Evolutionary conservation across 495 filamentous ascomycete species (phyloP), one percentile per base, ranked within the genome.

Genomic region (Lasiosphaeria miniovina): DNA sequence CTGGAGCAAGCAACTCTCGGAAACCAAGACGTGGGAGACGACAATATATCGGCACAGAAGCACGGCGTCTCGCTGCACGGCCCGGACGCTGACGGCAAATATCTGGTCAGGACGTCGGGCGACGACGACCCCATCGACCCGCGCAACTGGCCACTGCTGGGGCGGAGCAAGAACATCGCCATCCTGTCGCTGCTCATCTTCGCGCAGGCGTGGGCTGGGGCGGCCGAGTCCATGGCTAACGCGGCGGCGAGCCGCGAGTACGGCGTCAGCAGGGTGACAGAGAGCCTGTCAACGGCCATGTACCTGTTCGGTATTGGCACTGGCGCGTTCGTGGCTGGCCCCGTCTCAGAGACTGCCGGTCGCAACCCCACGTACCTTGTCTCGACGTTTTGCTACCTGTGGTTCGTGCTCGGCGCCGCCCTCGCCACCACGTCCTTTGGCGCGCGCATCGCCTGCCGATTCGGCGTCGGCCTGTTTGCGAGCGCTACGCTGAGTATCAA

Each of bases 131-230:
- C 59, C 35, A 45, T 70, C 3, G 71, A 72, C 53, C 70, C 70
- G 49, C 49, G 59, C 8, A 73, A 74, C 61, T 74, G 71, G 71
- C 59, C 70, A 14, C 61, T 72, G 12, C 31, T 54, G 6, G 35
- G 41, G 17, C 57, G 71, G 6, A 61, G 57, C 60, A 75, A 72
- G 50, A 72, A 65, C 57, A 63, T 74, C 35, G 68, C 71, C 62
- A 75, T 78, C 49, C 60, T 77, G 8, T 67, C 61, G 4, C 63
- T 75, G 55, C 60, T 76, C 43, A 71, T 70, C 49, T 75, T 73
- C 40, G 63, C 64, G 33, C 68, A 71, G 57, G 66, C 54, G 4
- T 75, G 64, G 65, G 63, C 66, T 10, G 67, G 64, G 0, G 65
- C 64, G 6, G 68, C 71, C n/a, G 66, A 68, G n/a, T 74, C 70